Evolutionary conservation across 2,329 filamentous ascomycete genomes (phyloP).

Genomic region (Alternaria rosae): DNA sequence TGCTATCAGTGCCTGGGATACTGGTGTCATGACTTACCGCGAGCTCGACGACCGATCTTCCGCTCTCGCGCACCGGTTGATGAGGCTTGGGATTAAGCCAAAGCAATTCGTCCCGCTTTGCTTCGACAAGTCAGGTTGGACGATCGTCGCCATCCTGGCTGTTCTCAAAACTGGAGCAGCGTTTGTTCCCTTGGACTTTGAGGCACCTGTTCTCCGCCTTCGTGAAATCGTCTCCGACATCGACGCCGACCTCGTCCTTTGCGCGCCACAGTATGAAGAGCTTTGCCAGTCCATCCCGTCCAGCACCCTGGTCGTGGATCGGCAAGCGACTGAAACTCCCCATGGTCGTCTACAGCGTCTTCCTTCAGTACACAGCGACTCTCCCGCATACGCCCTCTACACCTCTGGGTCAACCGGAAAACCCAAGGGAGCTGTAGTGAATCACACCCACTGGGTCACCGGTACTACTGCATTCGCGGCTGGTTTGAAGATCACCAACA

Average conservation of each 20-base stretch:
- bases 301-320: slow-evolving; percentile 41
- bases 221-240: slow-evolving; percentile 46
- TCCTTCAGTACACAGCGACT: slow-evolving; percentile 51
- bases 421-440: slow-evolving; percentile 68
- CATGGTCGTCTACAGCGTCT: slow-evolving; percentile 38
- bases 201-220: slow-evolving; percentile 46
- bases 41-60: slow-evolving; percentile 39
- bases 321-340: slow-evolving; percentile 51
- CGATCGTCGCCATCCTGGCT: slow-evolving; percentile 46
- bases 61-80: slow-evolving; percentile 33
- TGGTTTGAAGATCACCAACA: slow-evolving; percentile 53
- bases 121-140: slow-evolving; percentile 48
- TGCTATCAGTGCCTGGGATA: slow-evolving; percentile 44
- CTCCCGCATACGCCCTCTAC: slow-evolving; percentile 68
- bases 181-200: slow-evolving; percentile 50
- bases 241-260: slow-evolving; percentile 37
- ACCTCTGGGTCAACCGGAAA: slow-evolving; percentile 64
- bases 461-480: slow-evolving; percentile 38
- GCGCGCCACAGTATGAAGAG: slow-evolving; percentile 30
- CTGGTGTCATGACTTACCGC: slow-evolving; percentile 32
- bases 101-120: slow-evolving; percentile 42
- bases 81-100: slow-evolving; percentile 34
- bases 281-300: slow-evolving; percentile 38
- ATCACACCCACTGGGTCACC: slow-evolving; percentile 66
- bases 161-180: slow-evolving; percentile 49